These are phyloP conservation scores for Talaromyces sp. DNA, from an alignment of 2,329 filamentous ascomycete genomes.

Conservation along the genomic window DNA sequence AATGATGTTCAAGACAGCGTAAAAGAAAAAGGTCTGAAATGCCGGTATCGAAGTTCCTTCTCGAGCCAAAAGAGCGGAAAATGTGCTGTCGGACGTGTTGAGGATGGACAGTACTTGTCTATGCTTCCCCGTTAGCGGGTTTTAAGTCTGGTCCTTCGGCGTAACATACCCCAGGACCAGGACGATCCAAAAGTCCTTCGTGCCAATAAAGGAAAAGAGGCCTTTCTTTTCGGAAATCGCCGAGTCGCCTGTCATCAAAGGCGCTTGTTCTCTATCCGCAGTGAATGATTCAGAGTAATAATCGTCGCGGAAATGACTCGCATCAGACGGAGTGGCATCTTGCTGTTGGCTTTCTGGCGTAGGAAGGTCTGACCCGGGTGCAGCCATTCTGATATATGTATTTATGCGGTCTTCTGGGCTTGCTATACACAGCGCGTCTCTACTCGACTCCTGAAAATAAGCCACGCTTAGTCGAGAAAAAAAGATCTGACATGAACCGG, in stretches of 20 bases:
- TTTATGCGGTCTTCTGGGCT: not conserved
- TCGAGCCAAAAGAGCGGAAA: conserved; percentile 66
- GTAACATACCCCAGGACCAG: conserved; percentile 59
- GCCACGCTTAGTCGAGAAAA: not conserved
- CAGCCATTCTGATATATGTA: not conserved
- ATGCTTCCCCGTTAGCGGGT: conserved; percentile 7
- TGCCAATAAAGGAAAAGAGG: conserved; percentile 67
- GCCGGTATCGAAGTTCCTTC: conserved; percentile 77
- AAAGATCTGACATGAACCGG: not conserved
- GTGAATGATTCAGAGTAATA: not conserved
- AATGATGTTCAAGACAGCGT: conserved; percentile 72
- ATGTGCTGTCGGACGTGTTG: conserved; percentile 89
- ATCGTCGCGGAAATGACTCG: not conserved
- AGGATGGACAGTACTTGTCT: conserved; percentile 78
- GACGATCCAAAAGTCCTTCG: conserved; percentile 81
- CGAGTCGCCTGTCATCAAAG: not conserved
- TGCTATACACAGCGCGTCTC: too few relatives aligned
- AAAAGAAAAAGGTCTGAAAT: conserved; percentile 95
- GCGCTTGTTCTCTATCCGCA: not conserved
- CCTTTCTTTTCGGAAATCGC: conserved; percentile 36
- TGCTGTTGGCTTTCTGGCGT: not conserved
- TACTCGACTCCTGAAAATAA: not conserved
- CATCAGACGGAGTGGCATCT: not conserved
- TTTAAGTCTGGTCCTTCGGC: not conserved
- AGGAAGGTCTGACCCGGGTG: not conserved